phyloP scores from a whole-genome alignment of 139 green algal species.

The Coccomyxa sp. region DNA sequence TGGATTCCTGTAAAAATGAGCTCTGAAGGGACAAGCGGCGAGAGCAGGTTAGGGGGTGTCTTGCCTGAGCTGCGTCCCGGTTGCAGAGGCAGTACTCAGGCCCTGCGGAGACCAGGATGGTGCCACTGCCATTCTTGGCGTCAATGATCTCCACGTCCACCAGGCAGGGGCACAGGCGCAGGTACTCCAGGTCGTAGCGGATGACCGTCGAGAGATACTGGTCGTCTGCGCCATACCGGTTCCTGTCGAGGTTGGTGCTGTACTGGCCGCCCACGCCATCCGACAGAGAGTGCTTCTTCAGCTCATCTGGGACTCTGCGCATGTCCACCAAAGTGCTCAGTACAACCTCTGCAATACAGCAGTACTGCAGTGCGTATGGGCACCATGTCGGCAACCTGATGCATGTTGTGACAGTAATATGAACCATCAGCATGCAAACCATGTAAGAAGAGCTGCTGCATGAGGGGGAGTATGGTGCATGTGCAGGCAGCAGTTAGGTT shows the following conservation, averaged over 20 bases:
- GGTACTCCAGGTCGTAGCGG: slow-evolving; percentile 83
- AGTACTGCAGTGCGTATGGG: too few species aligned
- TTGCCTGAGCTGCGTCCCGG: background rate
- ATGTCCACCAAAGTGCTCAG: too few species aligned
- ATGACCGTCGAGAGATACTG: slow-evolving; percentile 95
- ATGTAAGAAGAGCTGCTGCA: too few species aligned
- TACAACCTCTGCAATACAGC: too few species aligned
- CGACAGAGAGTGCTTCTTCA: slow-evolving; percentile 78
- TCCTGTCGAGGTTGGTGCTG: slow-evolving; percentile 93
- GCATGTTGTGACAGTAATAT: too few species aligned
- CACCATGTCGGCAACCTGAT: too few species aligned
- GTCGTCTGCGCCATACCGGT: slow-evolving; percentile 92
- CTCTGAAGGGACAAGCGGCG: too few species aligned
- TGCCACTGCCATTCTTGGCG: slow-evolving; percentile 68
- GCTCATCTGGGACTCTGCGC: slow-evolving; percentile 81
- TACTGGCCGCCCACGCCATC: slow-evolving; percentile 82
- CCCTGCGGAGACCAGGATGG: slow-evolving; percentile 68
- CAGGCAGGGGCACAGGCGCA: slow-evolving; percentile 87
- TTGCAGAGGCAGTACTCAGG: slow-evolving; percentile 62
- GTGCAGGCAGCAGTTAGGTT: too few species aligned
- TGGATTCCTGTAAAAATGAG: too few species aligned
- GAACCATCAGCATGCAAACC: too few species aligned
- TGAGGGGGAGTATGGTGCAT: too few species aligned
- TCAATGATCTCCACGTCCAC: slow-evolving; percentile 96
- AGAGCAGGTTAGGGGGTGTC: too few species aligned